phyloP scores from a whole-genome alignment of 805 yeast species.

The Teunomyces panamensis region DNA sequence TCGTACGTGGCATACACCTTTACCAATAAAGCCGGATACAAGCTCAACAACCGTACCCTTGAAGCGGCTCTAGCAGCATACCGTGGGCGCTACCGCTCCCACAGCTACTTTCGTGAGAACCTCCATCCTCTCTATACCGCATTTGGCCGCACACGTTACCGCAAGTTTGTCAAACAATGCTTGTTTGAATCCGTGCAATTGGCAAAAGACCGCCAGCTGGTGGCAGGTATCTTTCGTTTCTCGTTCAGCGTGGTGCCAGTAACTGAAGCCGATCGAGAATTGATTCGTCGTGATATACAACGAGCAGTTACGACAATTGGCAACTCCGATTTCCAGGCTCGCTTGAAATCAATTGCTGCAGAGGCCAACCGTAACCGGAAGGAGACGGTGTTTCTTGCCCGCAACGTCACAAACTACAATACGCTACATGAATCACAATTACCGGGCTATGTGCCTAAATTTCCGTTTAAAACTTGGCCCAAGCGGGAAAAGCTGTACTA shows the following conservation, averaged over 20 bases:
- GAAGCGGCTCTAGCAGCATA: constrained; percentile 20
- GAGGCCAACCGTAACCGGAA: constrained; percentile 2
- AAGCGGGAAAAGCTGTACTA: constrained; percentile 43
- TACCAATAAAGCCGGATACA: constrained; percentile 25
- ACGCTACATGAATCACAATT: constrained; percentile 12
- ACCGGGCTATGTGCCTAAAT: constrained; percentile 18
- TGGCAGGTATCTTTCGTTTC: constrained; percentile 26
- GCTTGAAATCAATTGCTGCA: not conserved
- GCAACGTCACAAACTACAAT: constrained; percentile 1
- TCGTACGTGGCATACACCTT: constrained; percentile 37
- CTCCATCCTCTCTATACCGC: constrained; percentile 34
- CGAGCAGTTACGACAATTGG: constrained; percentile 9
- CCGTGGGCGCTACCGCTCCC: constrained; percentile 24
- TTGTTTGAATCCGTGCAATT: constrained; percentile 9
- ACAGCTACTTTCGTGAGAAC: constrained; percentile 21
- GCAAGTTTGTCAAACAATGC: constrained; percentile 16
- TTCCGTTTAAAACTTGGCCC: constrained; percentile 34
- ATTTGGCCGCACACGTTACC: constrained; percentile 23
- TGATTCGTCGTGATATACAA: constrained; percentile 10
- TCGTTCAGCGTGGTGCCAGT: constrained; percentile 18
- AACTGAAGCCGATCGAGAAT: constrained; percentile 13
- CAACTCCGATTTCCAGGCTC: not conserved
- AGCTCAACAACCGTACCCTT: constrained; percentile 24
- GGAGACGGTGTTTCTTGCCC: not conserved
- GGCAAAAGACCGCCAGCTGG: constrained; percentile 7